Evolutionary conservation across 179 eudicot species (phyloP).

Genomic region (Sideroxylon spinosum): DNA sequence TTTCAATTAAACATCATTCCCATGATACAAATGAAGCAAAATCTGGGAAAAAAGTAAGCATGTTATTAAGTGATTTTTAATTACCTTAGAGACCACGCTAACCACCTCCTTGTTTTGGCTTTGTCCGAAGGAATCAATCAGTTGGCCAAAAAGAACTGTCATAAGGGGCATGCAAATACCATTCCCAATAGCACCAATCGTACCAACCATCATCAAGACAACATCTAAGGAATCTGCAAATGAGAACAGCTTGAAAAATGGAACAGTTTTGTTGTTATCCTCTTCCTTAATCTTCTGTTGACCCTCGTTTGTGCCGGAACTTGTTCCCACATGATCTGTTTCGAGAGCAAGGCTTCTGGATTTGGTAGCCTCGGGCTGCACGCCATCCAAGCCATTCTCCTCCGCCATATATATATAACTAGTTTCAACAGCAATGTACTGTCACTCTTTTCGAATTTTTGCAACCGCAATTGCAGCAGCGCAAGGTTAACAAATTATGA

Average conservation of each 20-base stretch:
- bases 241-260: constrained; percentile 60
- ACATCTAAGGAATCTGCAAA: constrained; percentile 61
- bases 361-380: neutral
- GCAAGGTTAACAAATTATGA: neutral
- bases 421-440: neutral
- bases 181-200: constrained; percentile 63
- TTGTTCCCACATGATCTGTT: neutral
- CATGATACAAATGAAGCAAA: neutral
- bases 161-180: constrained; percentile 65
- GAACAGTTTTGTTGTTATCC: constrained; percentile 27
- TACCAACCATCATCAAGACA: constrained; percentile 61
- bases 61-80: neutral
- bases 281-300: neutral
- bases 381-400: neutral
- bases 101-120: constrained; percentile 33
- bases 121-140: constrained; percentile 59
- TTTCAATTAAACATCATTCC: too few species aligned
- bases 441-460: neutral
- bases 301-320: neutral
- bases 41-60: neutral
- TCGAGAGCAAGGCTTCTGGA: constrained; percentile 10
- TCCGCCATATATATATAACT: constrained; percentile 2
- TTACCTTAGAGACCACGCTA: constrained; percentile 49
- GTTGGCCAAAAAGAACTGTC: constrained; percentile 59
- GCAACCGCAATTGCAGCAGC: neutral